phyloP scores from a whole-genome alignment of 2,329 filamentous ascomycete genomes.

The Hypoxylon rubiginosum region DNA sequence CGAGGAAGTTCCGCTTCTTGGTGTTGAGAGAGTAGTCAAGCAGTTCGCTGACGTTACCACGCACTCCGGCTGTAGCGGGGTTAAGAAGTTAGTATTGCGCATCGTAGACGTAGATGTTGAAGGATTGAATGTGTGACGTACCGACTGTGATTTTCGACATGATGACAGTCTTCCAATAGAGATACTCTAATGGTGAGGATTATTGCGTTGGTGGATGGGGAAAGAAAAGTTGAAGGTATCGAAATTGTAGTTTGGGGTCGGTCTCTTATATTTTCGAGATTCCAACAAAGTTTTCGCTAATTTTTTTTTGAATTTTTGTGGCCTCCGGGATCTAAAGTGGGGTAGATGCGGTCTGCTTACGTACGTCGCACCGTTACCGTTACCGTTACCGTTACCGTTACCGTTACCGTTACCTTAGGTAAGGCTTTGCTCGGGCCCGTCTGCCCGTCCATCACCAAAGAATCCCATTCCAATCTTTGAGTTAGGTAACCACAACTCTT shows the following conservation, averaged over 20 bases:
- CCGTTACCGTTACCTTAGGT: background rate
- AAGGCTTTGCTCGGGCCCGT: background rate
- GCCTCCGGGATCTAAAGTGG: background rate
- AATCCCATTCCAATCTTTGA: background rate
- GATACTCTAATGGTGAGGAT: constrained; percentile 81
- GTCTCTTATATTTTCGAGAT: background rate
- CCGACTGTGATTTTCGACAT: constrained; percentile 91
- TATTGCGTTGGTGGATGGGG: constrained; percentile 52
- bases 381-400: background rate
- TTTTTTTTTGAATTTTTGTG: background rate
- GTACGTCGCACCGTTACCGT: background rate
- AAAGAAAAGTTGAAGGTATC: constrained; percentile 23
- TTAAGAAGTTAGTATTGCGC: constrained; percentile 37
- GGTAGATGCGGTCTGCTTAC: background rate
- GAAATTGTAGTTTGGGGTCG: constrained; percentile 3
- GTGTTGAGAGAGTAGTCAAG: constrained; percentile 95
- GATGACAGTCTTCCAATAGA: constrained; percentile 90
- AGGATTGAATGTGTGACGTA: constrained; percentile 53
- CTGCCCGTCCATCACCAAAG: background rate
- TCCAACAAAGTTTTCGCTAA: background rate
- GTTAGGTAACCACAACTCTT: background rate
- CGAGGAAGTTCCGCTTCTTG: constrained; percentile 99
- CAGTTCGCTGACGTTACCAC: constrained; percentile 82
- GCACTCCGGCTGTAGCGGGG: constrained; percentile 57
- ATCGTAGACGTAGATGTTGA: background rate